phyloP scores from a whole-genome alignment of 2,329 filamentous ascomycete genomes.

The Venturia effusa region DNA sequence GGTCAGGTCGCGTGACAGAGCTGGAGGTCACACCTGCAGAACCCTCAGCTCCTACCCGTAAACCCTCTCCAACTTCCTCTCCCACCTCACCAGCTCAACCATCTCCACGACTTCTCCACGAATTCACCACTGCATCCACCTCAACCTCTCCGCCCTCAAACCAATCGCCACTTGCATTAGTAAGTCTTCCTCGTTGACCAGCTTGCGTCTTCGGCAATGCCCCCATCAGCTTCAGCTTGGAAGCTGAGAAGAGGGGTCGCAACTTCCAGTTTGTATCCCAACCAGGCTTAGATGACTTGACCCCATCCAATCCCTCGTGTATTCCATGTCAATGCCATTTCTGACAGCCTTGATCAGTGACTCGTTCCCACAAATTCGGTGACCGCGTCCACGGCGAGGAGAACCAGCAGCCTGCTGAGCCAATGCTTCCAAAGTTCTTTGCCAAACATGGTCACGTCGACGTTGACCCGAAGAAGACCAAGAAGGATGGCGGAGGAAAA shows the following conservation, averaged over 20 bases:
- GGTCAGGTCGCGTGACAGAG: background rate
- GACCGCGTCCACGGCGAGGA: conserved; percentile 79
- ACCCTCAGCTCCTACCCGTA: too few relatives aligned
- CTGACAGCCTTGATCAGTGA: conserved; percentile 51
- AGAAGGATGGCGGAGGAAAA: conserved; percentile 90
- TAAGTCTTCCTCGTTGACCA: background rate
- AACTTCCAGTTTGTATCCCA: background rate
- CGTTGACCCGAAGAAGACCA: conserved; percentile 80
- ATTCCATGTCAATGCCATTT: background rate
- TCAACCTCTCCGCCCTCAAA: background rate
- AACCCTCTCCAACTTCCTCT: background rate
- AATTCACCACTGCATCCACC: background rate
- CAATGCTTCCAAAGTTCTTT: conserved; percentile 72
- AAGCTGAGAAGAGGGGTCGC: background rate
- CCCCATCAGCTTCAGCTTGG: background rate
- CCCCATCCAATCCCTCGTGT: background rate
- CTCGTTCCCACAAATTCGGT: conserved; percentile 92
- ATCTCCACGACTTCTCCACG: background rate
- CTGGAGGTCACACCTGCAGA: too few relatives aligned
- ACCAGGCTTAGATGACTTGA: background rate
- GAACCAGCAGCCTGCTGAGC: conserved; percentile 49
- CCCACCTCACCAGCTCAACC: background rate
- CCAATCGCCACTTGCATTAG: background rate
- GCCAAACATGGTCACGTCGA: conserved; percentile 75
- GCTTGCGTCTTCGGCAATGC: background rate